Percentiles rank a stretch among this genome's conserved stretches.
These are phyloP conservation scores for Penicillium psychrofluorescens DNA, from an alignment of 495 filamentous ascomycete species.

Conservation along the genomic window DNA sequence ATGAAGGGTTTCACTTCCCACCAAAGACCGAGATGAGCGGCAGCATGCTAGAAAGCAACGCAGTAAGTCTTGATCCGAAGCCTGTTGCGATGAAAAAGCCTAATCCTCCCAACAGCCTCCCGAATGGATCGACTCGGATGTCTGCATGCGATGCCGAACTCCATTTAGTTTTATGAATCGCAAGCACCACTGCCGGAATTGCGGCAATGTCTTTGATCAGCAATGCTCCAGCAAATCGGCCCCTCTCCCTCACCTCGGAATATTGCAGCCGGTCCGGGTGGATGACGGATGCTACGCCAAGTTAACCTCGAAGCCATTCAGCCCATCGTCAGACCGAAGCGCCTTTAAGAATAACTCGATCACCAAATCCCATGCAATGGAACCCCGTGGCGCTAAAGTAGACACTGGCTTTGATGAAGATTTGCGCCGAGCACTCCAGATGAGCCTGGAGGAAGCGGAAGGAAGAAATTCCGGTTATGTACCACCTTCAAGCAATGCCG, in stretches of 20 bases:
- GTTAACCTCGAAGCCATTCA: constrained; percentile 62
- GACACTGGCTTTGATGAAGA: constrained; percentile 92
- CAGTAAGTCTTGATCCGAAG: constrained; percentile 50
- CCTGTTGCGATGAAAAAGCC: constrained; percentile 1
- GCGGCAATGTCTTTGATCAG: constrained; percentile 92
- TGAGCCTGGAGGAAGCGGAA: constrained; percentile 93
- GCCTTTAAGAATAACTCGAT: constrained; percentile 45
- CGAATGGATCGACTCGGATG: constrained; percentile 96
- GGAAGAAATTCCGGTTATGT: constrained; percentile 67
- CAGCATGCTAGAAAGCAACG: constrained; percentile 94
- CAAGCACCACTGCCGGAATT: constrained; percentile 97
- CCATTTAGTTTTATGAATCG: constrained; percentile 95
- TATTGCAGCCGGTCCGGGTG: constrained; percentile 85
- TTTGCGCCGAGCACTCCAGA: constrained; percentile 82
- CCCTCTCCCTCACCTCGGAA: constrained; percentile 86
- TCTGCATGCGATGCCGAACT: constrained; percentile 96
- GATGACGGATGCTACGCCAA: constrained; percentile 93
- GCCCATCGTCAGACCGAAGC: constrained; percentile 38
- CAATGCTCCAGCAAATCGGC: constrained; percentile 86
- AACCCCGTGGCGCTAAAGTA: constrained; percentile 78
- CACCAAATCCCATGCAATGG: constrained; percentile 59
- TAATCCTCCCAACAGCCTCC: constrained; percentile 57
- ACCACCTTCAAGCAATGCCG: constrained; percentile 48
- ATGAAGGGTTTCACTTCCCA: constrained; percentile 83
- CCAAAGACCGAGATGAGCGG: constrained; percentile 80